A percentile compares a stretch with the other conserved stretches of the same genome.
phyloP scores from a whole-genome alignment of 2,329 filamentous ascomycete species.

The Fusarium neocosmosporiellum region DNA sequence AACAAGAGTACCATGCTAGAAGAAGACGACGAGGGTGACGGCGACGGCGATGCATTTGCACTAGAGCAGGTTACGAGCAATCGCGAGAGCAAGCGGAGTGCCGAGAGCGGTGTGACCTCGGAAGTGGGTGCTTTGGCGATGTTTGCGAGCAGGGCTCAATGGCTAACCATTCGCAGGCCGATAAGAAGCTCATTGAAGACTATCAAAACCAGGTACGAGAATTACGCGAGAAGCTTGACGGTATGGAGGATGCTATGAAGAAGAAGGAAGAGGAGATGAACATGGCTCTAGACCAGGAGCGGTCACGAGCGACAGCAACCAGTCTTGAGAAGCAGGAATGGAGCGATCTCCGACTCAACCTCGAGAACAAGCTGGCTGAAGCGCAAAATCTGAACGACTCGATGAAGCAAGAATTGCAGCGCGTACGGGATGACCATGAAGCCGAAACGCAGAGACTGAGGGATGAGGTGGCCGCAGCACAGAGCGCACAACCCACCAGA shows the following conservation, averaged over 20 bases:
- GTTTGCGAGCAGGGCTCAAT: background rate
- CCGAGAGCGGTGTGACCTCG: conserved; percentile 44
- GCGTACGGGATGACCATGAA: conserved; percentile 75
- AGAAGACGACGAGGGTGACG: conserved; percentile 88
- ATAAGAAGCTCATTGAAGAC: conserved; percentile 80
- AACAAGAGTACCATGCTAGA: conserved; percentile 99
- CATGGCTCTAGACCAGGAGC: conserved; percentile 68
- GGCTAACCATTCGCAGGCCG: conserved; percentile 57
- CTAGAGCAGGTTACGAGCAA: conserved; percentile 44
- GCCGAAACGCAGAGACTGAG: conserved; percentile 71
- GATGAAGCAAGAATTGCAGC: conserved; percentile 82
- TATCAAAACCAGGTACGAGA: conserved; percentile 82
- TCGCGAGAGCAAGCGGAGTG: conserved; percentile 46
- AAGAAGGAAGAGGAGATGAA: conserved; percentile 75
- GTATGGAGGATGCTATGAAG: conserved; percentile 75
- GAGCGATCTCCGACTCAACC: conserved; percentile 70
- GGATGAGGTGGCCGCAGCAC: conserved; percentile 68
- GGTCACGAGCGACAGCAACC: conserved; percentile 61
- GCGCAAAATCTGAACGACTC: conserved; percentile 83
- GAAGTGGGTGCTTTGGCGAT: conserved; percentile 51
- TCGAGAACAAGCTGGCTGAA: conserved; percentile 80
- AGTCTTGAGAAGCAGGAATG: conserved; percentile 77
- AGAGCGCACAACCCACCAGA: conserved; percentile 11
- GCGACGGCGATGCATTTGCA: conserved; percentile 74
- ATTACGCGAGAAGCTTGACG: conserved; percentile 78